Percentiles rank a stretch among this genome's conserved stretches.
phyloP scores from a whole-genome alignment of 1,284 basidiomycete genomes.

The Ustilago lituana region DNA sequence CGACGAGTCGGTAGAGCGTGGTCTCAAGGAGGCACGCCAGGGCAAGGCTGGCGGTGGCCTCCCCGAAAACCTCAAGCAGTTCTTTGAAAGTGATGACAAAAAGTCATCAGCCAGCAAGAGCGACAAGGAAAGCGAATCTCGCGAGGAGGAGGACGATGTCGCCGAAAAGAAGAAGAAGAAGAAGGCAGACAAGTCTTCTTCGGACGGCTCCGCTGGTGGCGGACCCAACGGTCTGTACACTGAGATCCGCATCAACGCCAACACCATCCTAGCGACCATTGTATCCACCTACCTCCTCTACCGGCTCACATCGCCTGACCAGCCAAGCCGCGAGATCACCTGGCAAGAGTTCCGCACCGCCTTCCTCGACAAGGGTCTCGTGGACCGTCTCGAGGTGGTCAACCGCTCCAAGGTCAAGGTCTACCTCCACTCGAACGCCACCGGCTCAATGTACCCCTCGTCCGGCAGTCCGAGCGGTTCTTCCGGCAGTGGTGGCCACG shows the following conservation, averaged over 20 bases:
- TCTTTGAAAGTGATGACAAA: constrained; percentile 50
- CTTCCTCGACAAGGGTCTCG: constrained; percentile 93
- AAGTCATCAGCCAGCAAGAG: constrained; percentile 28
- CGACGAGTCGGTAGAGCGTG: constrained; percentile 53
- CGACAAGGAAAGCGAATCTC: constrained; percentile 32
- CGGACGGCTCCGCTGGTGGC: constrained; percentile 30
- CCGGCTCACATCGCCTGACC: constrained; percentile 72
- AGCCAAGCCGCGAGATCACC: constrained; percentile 83
- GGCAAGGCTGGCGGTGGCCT: constrained; percentile 45
- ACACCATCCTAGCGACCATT: constrained; percentile 60
- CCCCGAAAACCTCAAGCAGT: constrained; percentile 57
- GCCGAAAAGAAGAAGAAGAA: constrained; percentile 39
- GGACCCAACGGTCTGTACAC: constrained; percentile 44
- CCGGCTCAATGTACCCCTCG: constrained; percentile 72
- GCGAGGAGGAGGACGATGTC: constrained; percentile 32
- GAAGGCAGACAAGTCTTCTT: constrained; percentile 28
- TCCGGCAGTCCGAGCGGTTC: constrained; percentile 19
- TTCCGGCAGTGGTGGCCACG: constrained; percentile 43
- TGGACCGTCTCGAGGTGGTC: constrained; percentile 91
- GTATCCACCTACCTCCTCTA: constrained; percentile 78
- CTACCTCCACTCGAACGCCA: constrained; percentile 82
- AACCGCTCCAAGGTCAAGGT: constrained; percentile 90
- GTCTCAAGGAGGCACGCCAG: constrained; percentile 56
- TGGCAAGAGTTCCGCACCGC: constrained; percentile 98
- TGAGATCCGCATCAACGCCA: constrained; percentile 62